Percentiles rank a stretch among this genome's conserved stretches.
Conservation (phyloP, 805 yeast species). For the Myxozyma monticola region DNA sequence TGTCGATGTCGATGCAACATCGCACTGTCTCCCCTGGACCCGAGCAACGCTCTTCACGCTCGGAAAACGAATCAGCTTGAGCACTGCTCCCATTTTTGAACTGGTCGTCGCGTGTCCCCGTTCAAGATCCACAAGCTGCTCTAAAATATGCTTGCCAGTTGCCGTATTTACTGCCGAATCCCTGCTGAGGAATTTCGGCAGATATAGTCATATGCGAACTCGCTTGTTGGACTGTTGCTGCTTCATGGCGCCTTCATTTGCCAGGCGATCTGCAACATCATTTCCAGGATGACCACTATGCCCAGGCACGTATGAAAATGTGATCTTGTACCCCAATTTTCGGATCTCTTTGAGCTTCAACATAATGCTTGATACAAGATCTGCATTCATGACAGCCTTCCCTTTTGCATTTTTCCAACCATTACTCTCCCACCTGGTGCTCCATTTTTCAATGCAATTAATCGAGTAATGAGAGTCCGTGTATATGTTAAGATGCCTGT, state of each 20-base stretch:
- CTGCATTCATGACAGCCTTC: slow-evolving; percentile 51
- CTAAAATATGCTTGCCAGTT: too few relatives aligned
- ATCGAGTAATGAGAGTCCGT: slow-evolving; percentile 10
- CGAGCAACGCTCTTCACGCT: too few relatives aligned
- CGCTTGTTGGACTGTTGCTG: too few relatives aligned
- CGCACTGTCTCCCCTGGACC: too few relatives aligned
- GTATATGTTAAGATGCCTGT: background rate
- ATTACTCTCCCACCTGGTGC: slow-evolving; percentile 53
- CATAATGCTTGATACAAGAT: slow-evolving; percentile 46
- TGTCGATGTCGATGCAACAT: too few relatives aligned
- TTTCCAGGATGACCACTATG: slow-evolving; percentile 73
- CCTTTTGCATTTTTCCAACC: slow-evolving; percentile 55
- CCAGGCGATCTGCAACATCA: slow-evolving; percentile 72
- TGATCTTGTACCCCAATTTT: slow-evolving; percentile 40
- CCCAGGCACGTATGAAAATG: slow-evolving; percentile 65
- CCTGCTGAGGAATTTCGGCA: too few relatives aligned
- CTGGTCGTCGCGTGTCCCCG: too few relatives aligned
- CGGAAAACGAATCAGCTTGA: too few relatives aligned
- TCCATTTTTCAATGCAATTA: slow-evolving; percentile 53
- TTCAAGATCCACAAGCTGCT: too few relatives aligned
- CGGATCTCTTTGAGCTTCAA: slow-evolving; percentile 44
- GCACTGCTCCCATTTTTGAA: too few relatives aligned
- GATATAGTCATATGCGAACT: too few relatives aligned
- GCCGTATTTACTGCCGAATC: too few relatives aligned
- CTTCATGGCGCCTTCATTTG: slow-evolving; percentile 52